Conservation (phyloP, 371 early-diverging fungal species). For the Blyttiomyces sp. region DNA sequence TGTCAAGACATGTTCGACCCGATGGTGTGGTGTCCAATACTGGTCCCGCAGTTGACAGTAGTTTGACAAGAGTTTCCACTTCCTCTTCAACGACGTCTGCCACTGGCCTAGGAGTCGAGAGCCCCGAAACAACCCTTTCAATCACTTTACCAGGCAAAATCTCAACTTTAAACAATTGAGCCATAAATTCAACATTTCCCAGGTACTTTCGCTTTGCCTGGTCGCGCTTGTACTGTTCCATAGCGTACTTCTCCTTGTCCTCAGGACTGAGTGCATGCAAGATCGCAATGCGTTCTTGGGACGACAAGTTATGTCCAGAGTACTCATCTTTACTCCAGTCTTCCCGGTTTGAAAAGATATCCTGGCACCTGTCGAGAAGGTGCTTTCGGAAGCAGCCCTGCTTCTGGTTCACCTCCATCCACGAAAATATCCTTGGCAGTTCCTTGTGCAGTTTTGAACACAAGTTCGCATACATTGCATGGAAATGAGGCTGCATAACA, state of each 20-base stretch:
- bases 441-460: constrained; percentile 58
- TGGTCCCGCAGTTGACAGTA: constrained; percentile 81
- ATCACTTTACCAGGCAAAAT: constrained; percentile 91
- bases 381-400: constrained; percentile 79
- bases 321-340: constrained; percentile 18
- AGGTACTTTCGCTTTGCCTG: constrained; percentile 81
- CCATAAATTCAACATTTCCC: constrained; percentile 90
- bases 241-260: constrained; percentile 50
- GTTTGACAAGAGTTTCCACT: constrained; percentile 85
- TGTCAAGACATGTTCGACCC: constrained; percentile 55
- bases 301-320: constrained; percentile 12
- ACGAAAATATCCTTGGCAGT: constrained; percentile 38
- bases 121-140: constrained; percentile 68
- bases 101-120: constrained; percentile 64
- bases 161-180: constrained; percentile 85
- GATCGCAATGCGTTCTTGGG: constrained; percentile 24
- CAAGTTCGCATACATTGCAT: constrained; percentile 83
- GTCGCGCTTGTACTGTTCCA: constrained; percentile 72
- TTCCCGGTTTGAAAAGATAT: constrained; percentile 69
- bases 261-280: constrained; percentile 36
- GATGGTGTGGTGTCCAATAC: constrained; percentile 43
- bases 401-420: constrained; percentile 37
- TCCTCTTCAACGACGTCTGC: constrained; percentile 88
- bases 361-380: constrained; percentile 86
- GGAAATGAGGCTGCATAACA: constrained; percentile 87